phyloP scores from a whole-genome alignment of 192 early-diverging fungal species.

The Thamnidium elegans region DNA sequence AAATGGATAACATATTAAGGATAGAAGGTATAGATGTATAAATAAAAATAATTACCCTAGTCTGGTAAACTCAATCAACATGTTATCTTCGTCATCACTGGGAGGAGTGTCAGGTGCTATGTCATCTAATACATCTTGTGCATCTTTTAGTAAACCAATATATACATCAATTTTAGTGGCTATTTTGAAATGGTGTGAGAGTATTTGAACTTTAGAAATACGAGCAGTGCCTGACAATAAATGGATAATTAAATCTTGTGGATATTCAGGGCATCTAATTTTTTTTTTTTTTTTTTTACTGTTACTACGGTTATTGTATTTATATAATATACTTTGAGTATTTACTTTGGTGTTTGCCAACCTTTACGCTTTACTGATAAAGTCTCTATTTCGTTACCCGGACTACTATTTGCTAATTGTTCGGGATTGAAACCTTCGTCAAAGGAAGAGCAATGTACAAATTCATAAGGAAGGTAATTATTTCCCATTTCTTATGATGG shows the following conservation, averaged over 20 bases:
- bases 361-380: conserved; percentile 32
- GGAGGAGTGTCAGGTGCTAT: not conserved
- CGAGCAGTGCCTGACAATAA: conserved; percentile 52
- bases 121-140: not conserved
- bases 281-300: not conserved
- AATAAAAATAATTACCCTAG: conserved; percentile 26
- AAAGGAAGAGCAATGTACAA: conserved; percentile 15
- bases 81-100: conserved; percentile 17
- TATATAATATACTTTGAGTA: not conserved
- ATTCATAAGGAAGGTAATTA: conserved; percentile 24
- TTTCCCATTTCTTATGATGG: not conserved
- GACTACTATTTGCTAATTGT: conserved; percentile 33
- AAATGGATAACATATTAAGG: conserved; percentile 10
- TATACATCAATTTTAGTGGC: conserved; percentile 69
- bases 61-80: conserved; percentile 36
- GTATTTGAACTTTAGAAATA: conserved; percentile 64
- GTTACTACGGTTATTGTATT: not conserved
- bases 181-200: conserved; percentile 80
- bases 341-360: conserved; percentile 51
- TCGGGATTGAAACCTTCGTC: conserved; percentile 32
- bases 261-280: conserved; percentile 41
- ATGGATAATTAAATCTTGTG: conserved; percentile 64
- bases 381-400: conserved; percentile 32
- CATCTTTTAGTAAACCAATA: conserved; percentile 43
- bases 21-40: not conserved